Base-by-base conservation (phyloP, 2,329 filamentous ascomycete species). In the Colletotrichum eremochloae region DNA sequence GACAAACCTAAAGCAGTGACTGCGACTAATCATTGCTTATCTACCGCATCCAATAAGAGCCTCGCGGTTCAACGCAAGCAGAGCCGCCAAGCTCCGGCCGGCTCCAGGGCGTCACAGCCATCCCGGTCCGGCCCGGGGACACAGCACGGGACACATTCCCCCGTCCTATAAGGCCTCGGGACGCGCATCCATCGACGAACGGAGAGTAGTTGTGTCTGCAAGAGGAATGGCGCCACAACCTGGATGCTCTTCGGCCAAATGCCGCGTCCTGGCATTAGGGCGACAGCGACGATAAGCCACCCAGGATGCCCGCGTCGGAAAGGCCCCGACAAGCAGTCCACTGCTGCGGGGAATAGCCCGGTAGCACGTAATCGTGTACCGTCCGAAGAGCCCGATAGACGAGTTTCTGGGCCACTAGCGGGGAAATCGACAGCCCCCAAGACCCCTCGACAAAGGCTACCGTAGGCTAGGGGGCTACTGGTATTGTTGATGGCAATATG, bases 261-360 rank as follows among this genome's bases (percentile, higher is more conserved):
- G 46, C 56, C 61, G 67, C 56, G 44, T 33, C 3, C 52, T 36
- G 31, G 3, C 31, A 36, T 11, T 29, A 18, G 20, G 29, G 29
- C 18, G 29, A 15, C 18, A 31, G n/a, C 24, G 24, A 64, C 63
- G 68, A 71, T 62, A 68, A 52, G 68, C 24, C n/a, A 2, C 20
- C 36, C 14, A 44, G 42, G 56, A 52, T 50, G 56, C 5, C 36
- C 20, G 15, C 20, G 58, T 71, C 68, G 68, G 68, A 9, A 14
- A 44, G 24, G 20, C 33, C n/a, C 68, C 68, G 68, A 71, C 64
- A 50, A 50, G 15, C 18, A 55, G 14, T 46, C 68, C 64, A 50
- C 64, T 20, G 15, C 1, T 18, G 60, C 68, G 68, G 68, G 68
- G 31, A 4, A 11, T 4, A 1, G 33, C 33, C 68, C 68, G 68